These are phyloP conservation scores for Penicillium sp. DNA, from an alignment of 2,329 filamentous ascomycete species.

Conservation along the genomic window DNA sequence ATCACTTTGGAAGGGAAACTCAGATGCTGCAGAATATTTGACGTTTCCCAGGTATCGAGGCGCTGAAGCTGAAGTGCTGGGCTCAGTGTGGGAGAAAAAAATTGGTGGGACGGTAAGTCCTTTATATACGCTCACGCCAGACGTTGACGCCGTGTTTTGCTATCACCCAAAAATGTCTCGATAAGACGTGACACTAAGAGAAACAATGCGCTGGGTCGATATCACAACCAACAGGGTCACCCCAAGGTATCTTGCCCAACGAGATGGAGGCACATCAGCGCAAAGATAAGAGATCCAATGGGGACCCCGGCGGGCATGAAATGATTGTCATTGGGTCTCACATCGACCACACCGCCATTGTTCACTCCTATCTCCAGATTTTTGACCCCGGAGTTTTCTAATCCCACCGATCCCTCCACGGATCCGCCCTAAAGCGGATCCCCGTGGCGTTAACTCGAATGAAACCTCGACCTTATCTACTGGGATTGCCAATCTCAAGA, in stretches of 20 bases:
- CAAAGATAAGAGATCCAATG: slow-evolving; percentile 7
- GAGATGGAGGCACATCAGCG: background rate
- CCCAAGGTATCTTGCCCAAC: slow-evolving; percentile 2
- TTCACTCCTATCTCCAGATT: slow-evolving; percentile 24
- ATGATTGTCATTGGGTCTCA: slow-evolving; percentile 3
- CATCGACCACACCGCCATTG: slow-evolving; percentile 9
- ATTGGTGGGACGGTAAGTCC: background rate
- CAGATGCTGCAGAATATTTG: background rate
- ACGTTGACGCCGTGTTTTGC: slow-evolving; percentile 7
- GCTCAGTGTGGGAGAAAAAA: background rate
- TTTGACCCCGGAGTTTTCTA: slow-evolving; percentile 18
- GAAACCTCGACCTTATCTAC: slow-evolving; percentile 5
- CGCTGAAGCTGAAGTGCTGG: background rate
- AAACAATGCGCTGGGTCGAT: slow-evolving; percentile 5
- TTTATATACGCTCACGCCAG: slow-evolving; percentile 14
- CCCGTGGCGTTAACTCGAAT: background rate
- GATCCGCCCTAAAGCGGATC: slow-evolving; percentile 15
- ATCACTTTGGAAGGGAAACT: background rate
- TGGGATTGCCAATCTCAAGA: background rate
- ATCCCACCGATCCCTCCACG: slow-evolving; percentile 12
- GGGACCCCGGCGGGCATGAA: background rate
- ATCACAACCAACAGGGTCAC: slow-evolving; percentile 6
- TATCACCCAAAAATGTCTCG: slow-evolving; percentile 26
- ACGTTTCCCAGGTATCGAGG: background rate
- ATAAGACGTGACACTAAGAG: slow-evolving; percentile 29